Base-by-base conservation (phyloP, 2,329 filamentous ascomycete species). In the Exserohilum turcica region DNA sequence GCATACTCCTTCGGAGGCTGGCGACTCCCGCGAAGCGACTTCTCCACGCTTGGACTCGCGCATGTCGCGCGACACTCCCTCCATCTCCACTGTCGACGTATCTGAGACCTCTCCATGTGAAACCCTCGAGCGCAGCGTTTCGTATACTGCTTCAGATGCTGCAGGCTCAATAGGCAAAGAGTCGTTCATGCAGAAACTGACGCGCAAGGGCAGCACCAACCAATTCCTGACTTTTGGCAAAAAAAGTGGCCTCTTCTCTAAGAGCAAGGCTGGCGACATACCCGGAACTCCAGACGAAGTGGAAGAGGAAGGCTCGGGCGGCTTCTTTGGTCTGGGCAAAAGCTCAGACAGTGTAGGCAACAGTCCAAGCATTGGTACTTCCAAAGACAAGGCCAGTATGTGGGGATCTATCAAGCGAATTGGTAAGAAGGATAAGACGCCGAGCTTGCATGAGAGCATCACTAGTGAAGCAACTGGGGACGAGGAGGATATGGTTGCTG, bases 141-240 rank as follows among this genome's bases (percentile, higher is more conserved):
- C 73, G 5, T 73, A 76, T 35, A 71, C 72, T 0, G 64, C 70
- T 2, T 74, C 73, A 0, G 73, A 76, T 15, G 65, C 57, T 31
- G 56, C 69, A 36, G 62, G 66, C 42, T 65, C 71, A 2, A 54
- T 71, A 15, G 74, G 76, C 53, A 79, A 77, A 48, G 78, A 80
- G 43, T 74, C 72, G 2, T 78, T 81, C 60, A 80, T 81, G 77
- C 74, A 77, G 54, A 80, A 80, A 55, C 72, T 82, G 33, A 75
- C 75, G 4, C 76, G 79, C 47, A 82, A 82, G 62, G 73, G 73
- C 31, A 77, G 73, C 53, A 75, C 76, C 0, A 75, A 72, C 47
- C 79, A 80, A 46, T 80, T 80, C 63, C 70, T 77, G 4, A 67
- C 64, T 1, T 74, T 76, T 35, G 72, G 76, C 44, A 78, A 77